A percentile compares a stretch with the other conserved stretches of the same genome.
Conservation (phyloP, 768 basidiomycete genomes). For the Psilocybe cubensis region DNA sequence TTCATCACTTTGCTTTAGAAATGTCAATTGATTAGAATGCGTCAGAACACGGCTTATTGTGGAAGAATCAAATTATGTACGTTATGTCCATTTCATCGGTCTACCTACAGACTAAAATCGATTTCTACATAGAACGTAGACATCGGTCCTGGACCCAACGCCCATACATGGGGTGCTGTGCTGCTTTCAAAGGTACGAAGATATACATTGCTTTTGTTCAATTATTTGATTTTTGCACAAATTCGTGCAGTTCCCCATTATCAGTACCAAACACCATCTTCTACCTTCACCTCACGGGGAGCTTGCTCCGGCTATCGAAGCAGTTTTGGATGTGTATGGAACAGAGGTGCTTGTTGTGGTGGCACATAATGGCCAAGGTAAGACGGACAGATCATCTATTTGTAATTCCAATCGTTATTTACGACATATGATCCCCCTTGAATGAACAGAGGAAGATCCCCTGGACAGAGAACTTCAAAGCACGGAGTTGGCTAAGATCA, state of each 20-base stretch:
- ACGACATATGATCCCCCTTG: no score
- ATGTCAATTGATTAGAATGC: neutral
- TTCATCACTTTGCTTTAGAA: constrained; percentile 2
- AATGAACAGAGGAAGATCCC: constrained; percentile 76
- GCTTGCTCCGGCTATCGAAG: constrained; percentile 89
- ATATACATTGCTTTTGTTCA: neutral
- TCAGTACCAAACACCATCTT: constrained; percentile 84
- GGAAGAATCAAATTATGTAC: constrained; percentile 82
- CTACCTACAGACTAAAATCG: neutral
- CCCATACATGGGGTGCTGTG: constrained; percentile 89
- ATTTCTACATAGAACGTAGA: constrained; percentile 71
- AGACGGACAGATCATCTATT: no score
- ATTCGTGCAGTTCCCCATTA: constrained; percentile 74
- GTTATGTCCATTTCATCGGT: constrained; percentile 25
- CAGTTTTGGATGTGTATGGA: constrained; percentile 79
- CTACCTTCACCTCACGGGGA: constrained; percentile 87
- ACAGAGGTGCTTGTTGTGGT: constrained; percentile 83
- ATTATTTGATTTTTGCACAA: neutral
- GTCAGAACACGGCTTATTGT: constrained; percentile 74
- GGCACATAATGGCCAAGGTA: constrained; percentile 91
- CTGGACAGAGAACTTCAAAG: constrained; percentile 90
- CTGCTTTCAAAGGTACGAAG: constrained; percentile 74
- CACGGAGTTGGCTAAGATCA: constrained; percentile 77
- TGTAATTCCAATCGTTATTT: neutral
- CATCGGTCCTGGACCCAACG: constrained; percentile 84